phyloP scores from a whole-genome alignment of 2,329 filamentous ascomycete genomes.

The Iodosphaeria phyllophila region DNA sequence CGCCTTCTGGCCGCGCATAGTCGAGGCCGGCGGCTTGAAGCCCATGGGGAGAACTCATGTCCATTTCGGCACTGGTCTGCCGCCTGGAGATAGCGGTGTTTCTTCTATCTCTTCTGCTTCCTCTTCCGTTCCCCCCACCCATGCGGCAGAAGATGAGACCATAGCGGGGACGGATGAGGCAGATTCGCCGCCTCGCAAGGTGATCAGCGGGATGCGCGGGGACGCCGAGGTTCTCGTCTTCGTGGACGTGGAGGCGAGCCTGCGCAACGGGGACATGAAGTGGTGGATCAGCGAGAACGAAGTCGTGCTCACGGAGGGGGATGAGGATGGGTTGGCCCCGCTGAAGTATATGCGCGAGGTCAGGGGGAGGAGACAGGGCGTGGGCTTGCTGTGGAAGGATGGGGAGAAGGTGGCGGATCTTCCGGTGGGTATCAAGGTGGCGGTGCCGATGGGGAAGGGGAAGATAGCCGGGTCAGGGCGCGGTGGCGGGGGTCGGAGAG shows the following conservation, averaged over 20 bases:
- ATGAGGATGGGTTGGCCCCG: conserved; percentile 41
- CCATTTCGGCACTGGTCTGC: conserved; percentile 67
- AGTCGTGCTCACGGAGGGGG: conserved; percentile 48
- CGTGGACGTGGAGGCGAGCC: conserved; percentile 49
- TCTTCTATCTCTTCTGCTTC: too few relatives aligned
- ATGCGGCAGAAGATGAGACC: conserved; percentile 2
- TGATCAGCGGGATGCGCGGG: conserved; percentile 64
- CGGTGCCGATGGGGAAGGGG: conserved; percentile 26
- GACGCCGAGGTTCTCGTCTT: conserved; percentile 65
- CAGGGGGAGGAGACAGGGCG: conserved; percentile 36
- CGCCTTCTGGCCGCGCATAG: conserved; percentile 56
- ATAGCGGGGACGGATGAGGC: conserved; percentile 6
- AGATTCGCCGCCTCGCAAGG: conserved; percentile 13
- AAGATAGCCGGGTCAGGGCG: conserved; percentile 11
- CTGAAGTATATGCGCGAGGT: conserved; percentile 55
- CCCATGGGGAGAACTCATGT: conserved; percentile 76
- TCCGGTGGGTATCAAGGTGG: conserved; percentile 35
- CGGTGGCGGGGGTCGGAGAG: conserved; percentile 21
- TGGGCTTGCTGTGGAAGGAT: conserved; percentile 51
- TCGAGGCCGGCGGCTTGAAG: conserved; percentile 57
- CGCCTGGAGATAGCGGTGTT: conserved; percentile 16
- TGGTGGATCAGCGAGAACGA: conserved; percentile 73
- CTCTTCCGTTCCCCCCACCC: conserved; percentile 5
- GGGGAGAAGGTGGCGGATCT: conserved; percentile 50
- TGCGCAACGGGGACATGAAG: conserved; percentile 38